A percentile compares a stretch with the other conserved stretches of the same genome.
Evolutionary conservation across 441 rosid genomes (phyloP).

Genomic region (Viola pubescens): DNA sequence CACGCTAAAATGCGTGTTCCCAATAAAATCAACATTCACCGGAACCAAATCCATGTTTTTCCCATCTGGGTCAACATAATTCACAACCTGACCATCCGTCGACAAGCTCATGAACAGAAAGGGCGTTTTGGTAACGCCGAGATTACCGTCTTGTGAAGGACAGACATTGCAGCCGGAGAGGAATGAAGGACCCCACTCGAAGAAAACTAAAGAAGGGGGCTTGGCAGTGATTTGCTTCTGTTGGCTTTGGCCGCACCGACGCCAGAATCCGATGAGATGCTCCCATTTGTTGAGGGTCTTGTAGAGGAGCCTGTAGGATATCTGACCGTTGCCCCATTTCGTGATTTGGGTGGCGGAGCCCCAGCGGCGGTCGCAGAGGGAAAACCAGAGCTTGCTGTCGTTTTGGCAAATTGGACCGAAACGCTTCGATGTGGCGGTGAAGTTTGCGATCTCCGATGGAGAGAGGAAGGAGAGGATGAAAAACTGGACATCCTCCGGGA

Average conservation of each 20-base stretch:
- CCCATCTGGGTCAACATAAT: conserved; percentile 49
- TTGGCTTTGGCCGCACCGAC: conserved; percentile 48
- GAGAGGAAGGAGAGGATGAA: conserved; percentile 68
- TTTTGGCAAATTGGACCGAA: conserved; percentile 45
- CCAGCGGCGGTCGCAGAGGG: conserved; percentile 72
- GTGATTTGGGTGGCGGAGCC: conserved; percentile 63
- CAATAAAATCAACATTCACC: conserved; percentile 69
- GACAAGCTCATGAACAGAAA: conserved; percentile 57
- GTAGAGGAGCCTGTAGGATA: conserved; percentile 59
- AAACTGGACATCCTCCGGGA: conserved; percentile 84
- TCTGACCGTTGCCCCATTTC: conserved; percentile 62
- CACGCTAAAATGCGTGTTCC: conserved; percentile 51
- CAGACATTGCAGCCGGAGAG: conserved; percentile 57
- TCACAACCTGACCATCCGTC: conserved; percentile 44
- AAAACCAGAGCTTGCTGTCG: conserved; percentile 66
- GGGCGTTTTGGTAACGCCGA: conserved; percentile 43
- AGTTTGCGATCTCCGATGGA: conserved; percentile 54
- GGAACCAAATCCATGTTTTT: conserved; percentile 39
- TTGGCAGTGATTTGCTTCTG: conserved; percentile 22
- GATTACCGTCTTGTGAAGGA: conserved; percentile 38
- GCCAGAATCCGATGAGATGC: conserved; percentile 89
- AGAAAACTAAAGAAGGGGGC: conserved; percentile 53
- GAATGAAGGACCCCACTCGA: conserved; percentile 83
- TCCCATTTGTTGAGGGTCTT: conserved; percentile 52
- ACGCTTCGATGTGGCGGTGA: conserved; percentile 78